A percentile compares a stretch with the other conserved stretches of the same genome.
Evolutionary conservation across 495 filamentous ascomycete species (phyloP).

Genomic region (Podospora pseudopauciseta): DNA sequence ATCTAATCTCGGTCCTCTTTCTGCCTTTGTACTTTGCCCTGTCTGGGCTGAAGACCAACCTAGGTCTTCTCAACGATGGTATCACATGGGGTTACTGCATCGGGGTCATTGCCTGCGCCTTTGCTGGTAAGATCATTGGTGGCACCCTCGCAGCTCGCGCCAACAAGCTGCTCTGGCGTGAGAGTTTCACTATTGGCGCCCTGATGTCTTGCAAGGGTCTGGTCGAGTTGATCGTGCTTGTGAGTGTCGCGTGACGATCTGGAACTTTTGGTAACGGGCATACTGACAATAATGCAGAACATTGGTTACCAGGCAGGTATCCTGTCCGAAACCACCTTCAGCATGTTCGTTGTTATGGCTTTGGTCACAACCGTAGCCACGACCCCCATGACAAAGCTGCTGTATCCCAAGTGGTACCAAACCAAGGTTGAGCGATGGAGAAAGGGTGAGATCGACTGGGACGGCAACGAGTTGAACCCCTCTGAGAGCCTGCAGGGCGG

Average conservation of each 20-base stretch:
- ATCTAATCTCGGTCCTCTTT: constrained; percentile 83
- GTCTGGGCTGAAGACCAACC: constrained; percentile 83
- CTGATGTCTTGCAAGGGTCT: constrained; percentile 98
- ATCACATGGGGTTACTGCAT: constrained; percentile 92
- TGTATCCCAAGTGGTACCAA: constrained; percentile 91
- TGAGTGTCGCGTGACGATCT: constrained; percentile 42
- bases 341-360: constrained; percentile 98
- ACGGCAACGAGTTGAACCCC: constrained; percentile 56
- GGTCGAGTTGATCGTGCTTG: constrained; percentile 91
- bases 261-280: not conserved
- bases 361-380: constrained; percentile 89
- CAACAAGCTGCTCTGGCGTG: constrained; percentile 84
- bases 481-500: constrained; percentile 40
- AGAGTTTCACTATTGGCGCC: constrained; percentile 85
- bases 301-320: constrained; percentile 93
- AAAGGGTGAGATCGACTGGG: constrained; percentile 91
- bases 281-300: constrained; percentile 57
- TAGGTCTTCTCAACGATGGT: constrained; percentile 78
- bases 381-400: constrained; percentile 69
- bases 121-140: constrained; percentile 79
- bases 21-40: constrained; percentile 93
- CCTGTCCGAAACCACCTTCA: constrained; percentile 82
- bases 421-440: constrained; percentile 88
- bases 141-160: constrained; percentile 75
- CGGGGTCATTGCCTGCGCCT: constrained; percentile 77